Evolutionary conservation across 2,329 filamentous ascomycete species (phyloP).

Genomic region (Sclerotiophoma versabilis): DNA sequence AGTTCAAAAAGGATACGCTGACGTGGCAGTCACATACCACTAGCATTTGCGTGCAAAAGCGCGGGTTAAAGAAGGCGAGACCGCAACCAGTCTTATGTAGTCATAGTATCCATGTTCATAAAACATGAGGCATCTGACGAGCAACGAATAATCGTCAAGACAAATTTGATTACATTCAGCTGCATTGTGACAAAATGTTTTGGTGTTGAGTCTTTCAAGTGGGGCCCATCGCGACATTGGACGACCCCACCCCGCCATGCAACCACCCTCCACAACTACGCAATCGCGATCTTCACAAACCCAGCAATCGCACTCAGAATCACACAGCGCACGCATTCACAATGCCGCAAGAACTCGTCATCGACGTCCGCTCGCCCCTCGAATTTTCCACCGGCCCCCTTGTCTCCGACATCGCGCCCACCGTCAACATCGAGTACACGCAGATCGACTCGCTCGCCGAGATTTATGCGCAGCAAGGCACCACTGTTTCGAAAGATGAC

Average conservation of each 20-base stretch:
- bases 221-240: too few species aligned
- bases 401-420: conserved; percentile 30
- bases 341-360: conserved; percentile 31
- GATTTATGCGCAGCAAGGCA: conserved; percentile 27
- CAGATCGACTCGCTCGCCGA: conserved; percentile 38
- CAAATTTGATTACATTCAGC: not conserved
- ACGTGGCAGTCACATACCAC: conserved; percentile 1
- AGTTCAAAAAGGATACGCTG: conserved; percentile 13
- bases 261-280: not conserved
- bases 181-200: not conserved
- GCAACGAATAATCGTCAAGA: conserved; percentile 9
- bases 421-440: conserved; percentile 50
- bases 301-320: not conserved
- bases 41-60: conserved; percentile 14
- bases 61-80: not conserved
- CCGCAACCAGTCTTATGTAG: conserved; percentile 8
- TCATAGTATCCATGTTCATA: conserved; percentile 12
- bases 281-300: not conserved
- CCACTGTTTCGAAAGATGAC: conserved; percentile 33
- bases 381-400: conserved; percentile 47
- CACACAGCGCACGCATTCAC: not conserved
- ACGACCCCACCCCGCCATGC: conserved; percentile 5
- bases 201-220: conserved; percentile 1
- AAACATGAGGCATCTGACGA: conserved; percentile 6
- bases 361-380: conserved; percentile 48